These are phyloP conservation scores for Apiotrichum domesticum DNA, from an alignment of 1,284 basidiomycete species.

Conservation along the genomic window DNA sequence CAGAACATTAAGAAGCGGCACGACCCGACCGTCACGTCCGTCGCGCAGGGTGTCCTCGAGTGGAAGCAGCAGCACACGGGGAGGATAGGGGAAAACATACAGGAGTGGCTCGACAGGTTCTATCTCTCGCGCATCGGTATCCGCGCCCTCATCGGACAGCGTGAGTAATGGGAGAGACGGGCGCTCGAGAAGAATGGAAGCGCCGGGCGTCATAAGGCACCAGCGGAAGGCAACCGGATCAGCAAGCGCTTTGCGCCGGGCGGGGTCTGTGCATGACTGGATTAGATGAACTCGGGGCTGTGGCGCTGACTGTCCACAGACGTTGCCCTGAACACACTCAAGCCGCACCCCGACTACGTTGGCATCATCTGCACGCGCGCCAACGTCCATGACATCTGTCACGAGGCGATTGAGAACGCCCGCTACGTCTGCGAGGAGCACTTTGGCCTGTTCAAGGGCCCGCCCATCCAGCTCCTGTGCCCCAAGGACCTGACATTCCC, in stretches of 20 bases:
- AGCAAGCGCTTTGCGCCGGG: too few species aligned
- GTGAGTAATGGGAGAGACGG: constrained; percentile 23
- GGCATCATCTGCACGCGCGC: constrained; percentile 97
- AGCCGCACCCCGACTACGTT: constrained; percentile 84
- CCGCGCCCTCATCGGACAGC: constrained; percentile 81
- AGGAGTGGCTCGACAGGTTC: constrained; percentile 94
- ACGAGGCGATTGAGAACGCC: constrained; percentile 95
- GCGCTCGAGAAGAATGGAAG: too few species aligned
- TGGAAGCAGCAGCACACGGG: constrained; percentile 52
- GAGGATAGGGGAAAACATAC: constrained; percentile 70
- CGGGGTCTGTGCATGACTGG: not conserved
- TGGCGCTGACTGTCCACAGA: constrained; percentile 51
- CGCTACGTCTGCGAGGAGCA: constrained; percentile 98
- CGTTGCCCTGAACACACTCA: constrained; percentile 82
- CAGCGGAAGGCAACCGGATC: too few species aligned
- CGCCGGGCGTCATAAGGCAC: too few species aligned
- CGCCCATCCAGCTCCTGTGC: constrained; percentile 94
- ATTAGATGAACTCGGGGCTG: not conserved
- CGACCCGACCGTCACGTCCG: constrained; percentile 95
- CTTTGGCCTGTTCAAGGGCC: constrained; percentile 88
- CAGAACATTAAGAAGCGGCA: constrained; percentile 90
- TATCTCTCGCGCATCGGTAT: constrained; percentile 97
- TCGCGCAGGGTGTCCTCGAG: constrained; percentile 74
- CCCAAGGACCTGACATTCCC: constrained; percentile 80
- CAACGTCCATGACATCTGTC: constrained; percentile 93